Conservation (phyloP, 495 filamentous ascomycete genomes). For the Entonaema liquescens region DNA sequence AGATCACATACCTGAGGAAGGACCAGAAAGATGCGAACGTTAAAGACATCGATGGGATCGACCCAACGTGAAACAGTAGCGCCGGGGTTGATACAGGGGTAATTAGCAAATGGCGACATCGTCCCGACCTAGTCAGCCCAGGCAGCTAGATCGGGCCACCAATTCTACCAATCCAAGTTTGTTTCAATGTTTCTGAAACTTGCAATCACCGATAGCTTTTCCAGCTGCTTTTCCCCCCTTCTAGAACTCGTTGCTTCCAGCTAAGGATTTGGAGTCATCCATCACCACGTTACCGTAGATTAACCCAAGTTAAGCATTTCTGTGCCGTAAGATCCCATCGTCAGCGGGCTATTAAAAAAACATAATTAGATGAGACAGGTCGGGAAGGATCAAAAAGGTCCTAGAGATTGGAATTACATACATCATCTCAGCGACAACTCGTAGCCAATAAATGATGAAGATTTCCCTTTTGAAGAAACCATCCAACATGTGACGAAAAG, state of each 20-base stretch:
- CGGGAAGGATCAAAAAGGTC: conserved; percentile 7
- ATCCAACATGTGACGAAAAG: neutral
- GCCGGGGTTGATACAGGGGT: conserved; percentile 25
- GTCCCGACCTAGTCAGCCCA: neutral
- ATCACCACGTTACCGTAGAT: neutral
- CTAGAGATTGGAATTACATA: conserved; percentile 5
- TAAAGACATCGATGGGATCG: conserved; percentile 21
- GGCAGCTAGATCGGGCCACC: conserved; percentile 28
- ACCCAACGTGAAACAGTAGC: conserved; percentile 29
- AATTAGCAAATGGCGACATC: conserved; percentile 2
- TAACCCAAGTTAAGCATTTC: neutral
- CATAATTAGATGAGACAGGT: conserved; percentile 21
- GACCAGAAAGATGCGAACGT: neutral
- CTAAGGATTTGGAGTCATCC: neutral
- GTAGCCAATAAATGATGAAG: neutral
- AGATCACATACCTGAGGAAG: conserved; percentile 18
- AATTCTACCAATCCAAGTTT: neutral
- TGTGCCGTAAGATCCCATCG: neutral
- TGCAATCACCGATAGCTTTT: conserved; percentile 10
- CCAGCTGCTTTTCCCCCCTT: conserved; percentile 18
- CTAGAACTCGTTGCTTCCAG: conserved; percentile 4
- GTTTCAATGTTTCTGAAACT: conserved; percentile 35
- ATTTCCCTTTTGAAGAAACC: neutral
- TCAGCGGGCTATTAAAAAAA: conserved; percentile 10
- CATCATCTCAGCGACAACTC: neutral